Evolutionary conservation across 495 filamentous ascomycete species (phyloP).

Genomic region (Immersiella caudata): DNA sequence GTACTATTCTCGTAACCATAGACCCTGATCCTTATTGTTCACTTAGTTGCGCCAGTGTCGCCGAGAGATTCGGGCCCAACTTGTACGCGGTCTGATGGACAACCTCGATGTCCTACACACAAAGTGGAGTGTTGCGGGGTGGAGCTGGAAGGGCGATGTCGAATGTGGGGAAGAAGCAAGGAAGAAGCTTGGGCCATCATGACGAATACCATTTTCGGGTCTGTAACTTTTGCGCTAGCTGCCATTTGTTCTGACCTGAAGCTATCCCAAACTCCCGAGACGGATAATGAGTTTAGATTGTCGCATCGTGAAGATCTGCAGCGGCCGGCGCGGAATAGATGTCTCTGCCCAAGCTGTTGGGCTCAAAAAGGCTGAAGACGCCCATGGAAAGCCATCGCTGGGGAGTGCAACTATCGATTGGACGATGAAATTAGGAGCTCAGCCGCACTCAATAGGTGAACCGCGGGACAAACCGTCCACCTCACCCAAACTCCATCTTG

Average conservation of each 20-base stretch:
- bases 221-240: neutral
- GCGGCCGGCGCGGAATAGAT: neutral
- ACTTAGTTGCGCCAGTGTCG: too few relatives aligned
- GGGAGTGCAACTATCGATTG: neutral
- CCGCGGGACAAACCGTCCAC: neutral
- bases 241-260: neutral
- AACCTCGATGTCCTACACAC: too few relatives aligned
- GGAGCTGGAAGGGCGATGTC: neutral
- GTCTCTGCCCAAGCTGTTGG: neutral
- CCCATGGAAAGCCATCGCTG: neutral
- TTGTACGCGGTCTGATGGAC: too few relatives aligned
- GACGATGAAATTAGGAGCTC: neutral
- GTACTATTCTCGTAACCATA: too few relatives aligned
- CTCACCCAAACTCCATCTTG: neutral
- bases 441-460: neutral
- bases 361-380: neutral
- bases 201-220: neutral
- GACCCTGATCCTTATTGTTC: too few relatives aligned
- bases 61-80: too few relatives aligned
- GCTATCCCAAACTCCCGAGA: neutral
- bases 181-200: neutral
- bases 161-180: neutral
- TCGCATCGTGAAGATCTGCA: neutral
- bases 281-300: neutral
- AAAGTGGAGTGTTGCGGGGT: neutral